Evolutionary conservation across 1,284 basidiomycete species (phyloP).

Genomic region (Ceratobasidium papillatum): DNA sequence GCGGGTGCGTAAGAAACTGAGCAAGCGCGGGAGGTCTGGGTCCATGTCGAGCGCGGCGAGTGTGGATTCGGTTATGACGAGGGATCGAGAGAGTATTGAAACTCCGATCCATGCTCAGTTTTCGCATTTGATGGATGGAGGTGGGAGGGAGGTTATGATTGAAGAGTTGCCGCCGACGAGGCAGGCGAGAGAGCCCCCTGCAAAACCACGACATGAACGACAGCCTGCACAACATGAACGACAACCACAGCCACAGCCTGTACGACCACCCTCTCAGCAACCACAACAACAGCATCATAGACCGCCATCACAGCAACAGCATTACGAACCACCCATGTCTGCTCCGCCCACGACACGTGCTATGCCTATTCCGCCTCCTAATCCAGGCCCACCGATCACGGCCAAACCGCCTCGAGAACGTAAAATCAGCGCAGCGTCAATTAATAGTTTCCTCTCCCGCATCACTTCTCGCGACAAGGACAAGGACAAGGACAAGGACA

Average conservation of each 20-base stretch:
- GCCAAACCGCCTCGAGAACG: conserved; percentile 35
- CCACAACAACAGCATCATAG: conserved; percentile 11
- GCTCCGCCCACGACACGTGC: neutral
- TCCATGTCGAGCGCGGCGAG: conserved; percentile 34
- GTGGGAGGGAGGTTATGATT: conserved; percentile 15
- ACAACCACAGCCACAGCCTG: neutral
- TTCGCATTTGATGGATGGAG: conserved; percentile 1
- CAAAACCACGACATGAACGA: neutral
- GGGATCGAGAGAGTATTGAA: conserved; percentile 20
- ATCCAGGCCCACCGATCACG: neutral
- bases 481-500: conserved; percentile 33
- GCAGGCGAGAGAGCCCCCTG: neutral
- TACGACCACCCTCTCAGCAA: conserved; percentile 7
- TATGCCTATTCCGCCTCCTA: conserved; percentile 1
- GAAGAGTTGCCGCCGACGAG: conserved; percentile 21
- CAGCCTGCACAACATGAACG: neutral
- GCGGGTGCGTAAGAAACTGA: conserved; percentile 18
- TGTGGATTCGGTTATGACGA: conserved; percentile 6
- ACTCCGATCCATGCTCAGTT: conserved; percentile 36
- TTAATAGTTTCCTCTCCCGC: conserved; percentile 33
- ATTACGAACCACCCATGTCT: conserved; percentile 8
- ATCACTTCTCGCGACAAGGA: conserved; percentile 38
- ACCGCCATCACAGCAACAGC: conserved; percentile 20
- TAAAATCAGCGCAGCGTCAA: conserved; percentile 34
- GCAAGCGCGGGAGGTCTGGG: conserved; percentile 17